Evolutionary conservation across 2,329 filamentous ascomycete species (phyloP), one percentile per base, ranked within the genome.

Genomic region (Arthroderma sp.): DNA sequence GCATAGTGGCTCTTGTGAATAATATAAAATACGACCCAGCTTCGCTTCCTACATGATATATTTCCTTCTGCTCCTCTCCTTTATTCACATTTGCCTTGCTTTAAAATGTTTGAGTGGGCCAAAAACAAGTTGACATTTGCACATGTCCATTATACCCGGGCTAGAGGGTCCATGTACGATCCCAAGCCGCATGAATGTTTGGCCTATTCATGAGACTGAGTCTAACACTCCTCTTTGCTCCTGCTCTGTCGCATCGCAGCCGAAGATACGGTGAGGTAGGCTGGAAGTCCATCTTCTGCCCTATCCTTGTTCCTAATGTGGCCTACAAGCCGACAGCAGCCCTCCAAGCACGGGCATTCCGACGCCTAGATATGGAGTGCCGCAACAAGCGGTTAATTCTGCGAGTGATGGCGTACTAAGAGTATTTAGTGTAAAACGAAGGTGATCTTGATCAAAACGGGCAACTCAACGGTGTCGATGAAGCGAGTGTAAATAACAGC

Each of bases 251-350:
- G 50, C 40, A 8, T 51, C 51, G 22, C 44, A 41, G 10, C 55
- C 47, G 8, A 44, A 48, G n/a, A 56, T 42, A 32, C 48, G 44
- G 9, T 41, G 32, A 9, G 54, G 52, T 38, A 52, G 31, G 1
- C 53, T 50, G 44, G 48, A 45, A 10, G 47, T 34, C 50, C 52
- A 56, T 27, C 51, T 38, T 29, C 34, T 42, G 29, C 37, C 28
- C 22, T 32, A 11, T 3, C 54, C 53, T 53, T 54, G 38, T 43
- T 39, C 33, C 55, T 42, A 15, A 51, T 50, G 15, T 54, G 31
- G 4, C 31, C 37, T 10, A 47, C 46, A 6, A 55, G 45, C 31
- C 53, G 52, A 43, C 54, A 56, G 31, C 53, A 56, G 1, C 48
- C 51, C 28, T 40, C 15, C 7, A 43, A 36, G 38, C 53, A 56